phyloP scores from a whole-genome alignment of 1,139 yeast species.

The Yarrowia galli region DNA sequence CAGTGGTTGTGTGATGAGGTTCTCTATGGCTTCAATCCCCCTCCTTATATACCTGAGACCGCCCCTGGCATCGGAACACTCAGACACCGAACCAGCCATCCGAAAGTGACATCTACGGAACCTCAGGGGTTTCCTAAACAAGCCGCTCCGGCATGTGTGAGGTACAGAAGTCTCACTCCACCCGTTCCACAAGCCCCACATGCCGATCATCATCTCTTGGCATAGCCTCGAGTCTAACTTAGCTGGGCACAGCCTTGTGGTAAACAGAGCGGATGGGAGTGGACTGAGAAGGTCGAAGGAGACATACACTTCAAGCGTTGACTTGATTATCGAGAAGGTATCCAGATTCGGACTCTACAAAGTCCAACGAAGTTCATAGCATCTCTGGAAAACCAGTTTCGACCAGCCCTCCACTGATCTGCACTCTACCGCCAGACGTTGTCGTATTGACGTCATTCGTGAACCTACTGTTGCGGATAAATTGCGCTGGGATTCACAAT shows the following conservation, averaged over 20 bases:
- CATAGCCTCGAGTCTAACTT: conserved; percentile 29
- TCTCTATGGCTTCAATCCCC: neutral
- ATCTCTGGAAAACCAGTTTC: neutral
- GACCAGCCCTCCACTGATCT: conserved; percentile 2
- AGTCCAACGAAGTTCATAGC: too few species aligned
- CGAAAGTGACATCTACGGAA: neutral
- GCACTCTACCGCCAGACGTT: neutral
- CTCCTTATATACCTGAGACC: conserved; percentile 4
- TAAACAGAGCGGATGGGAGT: neutral
- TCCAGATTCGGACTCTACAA: neutral
- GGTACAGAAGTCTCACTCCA: neutral
- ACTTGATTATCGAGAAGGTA: too few species aligned
- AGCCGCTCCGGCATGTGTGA: neutral
- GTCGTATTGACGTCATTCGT: conserved; percentile 8
- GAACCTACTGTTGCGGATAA: conserved; percentile 4
- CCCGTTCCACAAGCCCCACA: conserved; percentile 5
- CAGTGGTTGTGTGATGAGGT: neutral
- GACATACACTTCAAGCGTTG: neutral
- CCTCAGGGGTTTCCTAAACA: neutral
- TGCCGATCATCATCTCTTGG: neutral
- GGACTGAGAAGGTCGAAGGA: too few species aligned
- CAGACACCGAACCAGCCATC: neutral
- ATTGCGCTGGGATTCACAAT: neutral
- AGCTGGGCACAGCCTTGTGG: conserved; percentile 1
- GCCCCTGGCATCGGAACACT: neutral